phyloP scores from a whole-genome alignment of 2,329 filamentous ascomycete species.

The Fusarium hainanense region DNA sequence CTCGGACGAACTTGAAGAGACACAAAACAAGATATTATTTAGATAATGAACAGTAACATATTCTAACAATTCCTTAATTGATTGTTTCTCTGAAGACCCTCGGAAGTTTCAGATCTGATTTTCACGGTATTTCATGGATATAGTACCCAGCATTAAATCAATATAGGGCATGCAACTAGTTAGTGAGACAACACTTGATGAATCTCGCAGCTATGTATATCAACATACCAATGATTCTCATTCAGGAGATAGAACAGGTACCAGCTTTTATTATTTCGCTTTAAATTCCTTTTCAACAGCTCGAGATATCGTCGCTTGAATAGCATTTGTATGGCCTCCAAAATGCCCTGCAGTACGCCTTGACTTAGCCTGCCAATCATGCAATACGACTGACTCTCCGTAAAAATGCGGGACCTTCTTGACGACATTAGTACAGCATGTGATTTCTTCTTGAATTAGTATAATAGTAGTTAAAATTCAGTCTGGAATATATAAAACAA shows the following conservation, averaged over 20 bases:
- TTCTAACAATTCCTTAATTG: background rate
- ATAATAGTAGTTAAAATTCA: background rate
- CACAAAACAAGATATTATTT: background rate
- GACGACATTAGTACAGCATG: background rate
- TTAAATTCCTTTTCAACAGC: background rate
- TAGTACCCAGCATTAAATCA: background rate
- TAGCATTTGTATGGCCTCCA: conserved; percentile 5
- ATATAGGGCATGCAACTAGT: background rate
- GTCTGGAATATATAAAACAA: background rate
- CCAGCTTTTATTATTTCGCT: background rate
- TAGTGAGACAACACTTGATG: background rate
- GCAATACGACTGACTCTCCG: background rate
- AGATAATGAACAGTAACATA: background rate
- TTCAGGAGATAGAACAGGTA: background rate
- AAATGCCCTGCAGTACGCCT: conserved; percentile 26
- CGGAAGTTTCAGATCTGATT: background rate
- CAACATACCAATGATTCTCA: background rate
- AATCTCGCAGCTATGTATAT: background rate
- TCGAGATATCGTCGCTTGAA: background rate
- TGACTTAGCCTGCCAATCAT: background rate
- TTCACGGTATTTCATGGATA: background rate
- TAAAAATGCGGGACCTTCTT: background rate
- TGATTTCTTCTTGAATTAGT: background rate
- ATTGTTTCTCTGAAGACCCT: fast-evolving
- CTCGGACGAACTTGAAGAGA: background rate